Base-by-base conservation (phyloP, 352 stramenopile genomes). In the Elongisporangium senticosum region DNA sequence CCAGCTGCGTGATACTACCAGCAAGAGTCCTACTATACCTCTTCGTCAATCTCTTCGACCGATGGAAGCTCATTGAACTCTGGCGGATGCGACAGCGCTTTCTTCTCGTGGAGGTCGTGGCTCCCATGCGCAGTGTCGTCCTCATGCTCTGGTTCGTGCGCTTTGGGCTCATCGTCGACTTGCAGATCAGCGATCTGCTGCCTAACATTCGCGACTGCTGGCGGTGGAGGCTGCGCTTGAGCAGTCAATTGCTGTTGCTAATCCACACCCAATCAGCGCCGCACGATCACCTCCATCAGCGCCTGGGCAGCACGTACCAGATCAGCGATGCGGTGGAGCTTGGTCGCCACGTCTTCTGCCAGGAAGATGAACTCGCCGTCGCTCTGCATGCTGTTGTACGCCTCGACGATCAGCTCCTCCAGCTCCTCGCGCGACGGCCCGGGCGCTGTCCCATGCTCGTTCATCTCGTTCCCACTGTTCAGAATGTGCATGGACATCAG, bases 371-470 rank as follows among this genome's bases (percentile, higher is more conserved):
- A 80, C 57, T 92, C 83, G 28, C 80, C 83, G 52, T 92, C 83
- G 56, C 79, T 90, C 64, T 92, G 79, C 74, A 92, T 89, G 65
- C 77, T 90, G 59, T 87, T 88, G 65, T 92, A 92, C 40, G 83
- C 83, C 60, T 92, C 83, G 8, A 92, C 66, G 22, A 92, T 86
- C 49, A 90, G 68, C 43, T 89, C 73, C 62, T 92, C 79, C 56
- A 92, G 72, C 52, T 55, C 62, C 24, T 88, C 78, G 37, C 75
- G 43, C 8, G 71, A 68, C 43, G 68, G 71, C 53, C 71, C 39
- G 28, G 49, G 39, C 53, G 72, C 53, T 26, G 60, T 63, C 21
- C 66, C 75, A 33, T 26, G 23, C 23, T 63, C 58, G 20, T 55
- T 61, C 17, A 73, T 66, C 2, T 51, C 56, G 0, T 68, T 58